Base-by-base conservation (phyloP, 2,329 filamentous ascomycete species). In the Colletotrichum endophyticum region DNA sequence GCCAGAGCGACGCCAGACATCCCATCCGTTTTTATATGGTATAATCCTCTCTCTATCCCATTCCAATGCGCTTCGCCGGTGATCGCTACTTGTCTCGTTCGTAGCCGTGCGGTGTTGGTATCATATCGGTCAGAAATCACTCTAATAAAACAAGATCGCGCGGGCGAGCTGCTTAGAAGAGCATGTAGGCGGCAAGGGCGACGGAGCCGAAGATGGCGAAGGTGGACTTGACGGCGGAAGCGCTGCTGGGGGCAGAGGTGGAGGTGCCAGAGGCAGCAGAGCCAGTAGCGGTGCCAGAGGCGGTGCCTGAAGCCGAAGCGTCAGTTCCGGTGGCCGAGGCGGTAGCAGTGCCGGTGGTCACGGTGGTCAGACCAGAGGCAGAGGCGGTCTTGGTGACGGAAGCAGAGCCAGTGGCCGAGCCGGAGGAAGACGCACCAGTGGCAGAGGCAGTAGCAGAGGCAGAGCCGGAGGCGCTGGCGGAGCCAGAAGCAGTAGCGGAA, bases 171-270 rank as follows among this genome's bases (percentile, higher is more conserved):
- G 73, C 57, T 76, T 76, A 76, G 63, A 76, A 76, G 70, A 76
- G 73, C 73, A 76, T 76, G 70, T 76, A 76, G 64, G 73, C 73
- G 73, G 70, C 73, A 9, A 76, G 53, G 73, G 73, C 73, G 19
- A 76, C 57, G 64, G 73, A 73, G 70, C 73, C 73, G 57, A 76
- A 73, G 73, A 76, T 73, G 70, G 73, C 73, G 7, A 76, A 73
- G 27, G 73, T 76, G 70, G 73, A 76, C 73, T 76, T 76, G 70
- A 76, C 22, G 27, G 57, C 73, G 15, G 63, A 68, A 7, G 73
- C 73, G 57, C 73, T 73, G 73, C 57, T 76, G 70, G 73, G 70
- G 3, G 56, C 57, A 16, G 63, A 22, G 63, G 73, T 73, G 27
- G 73, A 49, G 27, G 57, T 66, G 32, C 70, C 64, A 30, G 73